Evolutionary conservation across 257 asterid genomes (phyloP).

Genomic region (Fraxinus pennsylvanica): DNA sequence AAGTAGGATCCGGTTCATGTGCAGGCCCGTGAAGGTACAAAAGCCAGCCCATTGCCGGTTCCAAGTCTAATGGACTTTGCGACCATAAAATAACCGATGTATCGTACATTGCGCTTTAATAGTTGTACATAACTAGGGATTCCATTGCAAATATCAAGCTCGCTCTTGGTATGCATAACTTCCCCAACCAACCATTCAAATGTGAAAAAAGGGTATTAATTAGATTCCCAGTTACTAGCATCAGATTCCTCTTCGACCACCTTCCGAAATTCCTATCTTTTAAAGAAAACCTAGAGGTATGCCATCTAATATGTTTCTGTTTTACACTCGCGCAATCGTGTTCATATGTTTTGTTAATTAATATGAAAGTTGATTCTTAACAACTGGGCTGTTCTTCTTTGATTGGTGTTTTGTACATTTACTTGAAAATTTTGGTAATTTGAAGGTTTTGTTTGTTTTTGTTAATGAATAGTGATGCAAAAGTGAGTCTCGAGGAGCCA

Average conservation of each 20-base stretch:
- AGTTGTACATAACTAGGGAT: slow-evolving; percentile 23
- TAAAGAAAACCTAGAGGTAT: not conserved
- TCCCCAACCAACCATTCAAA: not conserved
- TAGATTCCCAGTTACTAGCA: slow-evolving; percentile 24
- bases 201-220: not conserved
- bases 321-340: not conserved
- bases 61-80: no score
- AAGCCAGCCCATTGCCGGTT: no score
- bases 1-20: no score
- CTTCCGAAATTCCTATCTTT: slow-evolving; percentile 10
- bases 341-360: not conserved
- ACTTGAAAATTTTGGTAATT: slow-evolving; percentile 4
- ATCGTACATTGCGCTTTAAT: slow-evolving; percentile 26
- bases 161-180: not conserved
- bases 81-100: no score
- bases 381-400: slow-evolving; percentile 12
- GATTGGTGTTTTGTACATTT: not conserved
- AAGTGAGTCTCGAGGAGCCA: not conserved
- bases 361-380: not conserved
- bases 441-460: not conserved
- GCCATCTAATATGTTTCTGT: not conserved
- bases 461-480: not conserved
- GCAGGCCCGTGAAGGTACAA: no score
- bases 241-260: slow-evolving; percentile 24
- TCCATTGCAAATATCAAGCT: not conserved